Percentiles rank a stretch among this genome's conserved stretches.
phyloP scores from a whole-genome alignment of 495 filamentous ascomycete genomes.

The Darksidea phi region DNA sequence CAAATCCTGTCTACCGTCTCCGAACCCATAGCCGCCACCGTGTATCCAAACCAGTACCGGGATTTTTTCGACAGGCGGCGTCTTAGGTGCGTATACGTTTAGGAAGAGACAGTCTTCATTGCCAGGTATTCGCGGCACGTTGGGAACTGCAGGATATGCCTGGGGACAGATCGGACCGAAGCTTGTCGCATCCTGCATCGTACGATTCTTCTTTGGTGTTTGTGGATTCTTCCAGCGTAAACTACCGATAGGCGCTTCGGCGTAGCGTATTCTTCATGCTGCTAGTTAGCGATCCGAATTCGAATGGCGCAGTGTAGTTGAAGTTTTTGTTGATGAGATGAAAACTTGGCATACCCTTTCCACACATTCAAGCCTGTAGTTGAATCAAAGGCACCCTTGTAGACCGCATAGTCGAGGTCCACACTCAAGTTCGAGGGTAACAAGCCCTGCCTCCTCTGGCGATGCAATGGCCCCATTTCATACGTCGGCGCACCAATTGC shows the following conservation, averaged over 20 bases:
- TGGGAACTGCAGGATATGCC: conserved; percentile 9
- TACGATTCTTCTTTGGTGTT: conserved; percentile 33
- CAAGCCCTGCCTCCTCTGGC: neutral
- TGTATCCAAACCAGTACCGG: conserved; percentile 42
- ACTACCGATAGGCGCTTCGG: conserved; percentile 22
- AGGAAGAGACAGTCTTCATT: conserved; percentile 42
- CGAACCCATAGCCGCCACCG: conserved; percentile 41
- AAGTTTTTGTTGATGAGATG: no score
- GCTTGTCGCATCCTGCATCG: neutral
- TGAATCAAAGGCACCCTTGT: conserved; percentile 13
- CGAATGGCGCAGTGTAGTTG: no score
- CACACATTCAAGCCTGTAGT: conserved; percentile 22
- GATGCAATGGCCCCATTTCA: neutral
- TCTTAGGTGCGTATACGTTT: conserved; percentile 27
- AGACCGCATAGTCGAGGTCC: conserved; percentile 28
- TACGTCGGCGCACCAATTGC: neutral
- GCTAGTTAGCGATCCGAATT: neutral
- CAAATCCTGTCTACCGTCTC: conserved; percentile 33
- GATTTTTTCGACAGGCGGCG: conserved; percentile 3
- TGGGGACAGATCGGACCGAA: conserved; percentile 16
- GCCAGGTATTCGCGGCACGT: conserved; percentile 8
- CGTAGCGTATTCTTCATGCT: conserved; percentile 23
- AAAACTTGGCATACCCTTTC: conserved; percentile 17
- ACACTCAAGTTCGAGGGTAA: conserved; percentile 14
- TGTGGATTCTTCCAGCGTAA: conserved; percentile 39